Base-by-base conservation (phyloP, 352 stramenopile genomes). In the Globisporangium splendens region DNA sequence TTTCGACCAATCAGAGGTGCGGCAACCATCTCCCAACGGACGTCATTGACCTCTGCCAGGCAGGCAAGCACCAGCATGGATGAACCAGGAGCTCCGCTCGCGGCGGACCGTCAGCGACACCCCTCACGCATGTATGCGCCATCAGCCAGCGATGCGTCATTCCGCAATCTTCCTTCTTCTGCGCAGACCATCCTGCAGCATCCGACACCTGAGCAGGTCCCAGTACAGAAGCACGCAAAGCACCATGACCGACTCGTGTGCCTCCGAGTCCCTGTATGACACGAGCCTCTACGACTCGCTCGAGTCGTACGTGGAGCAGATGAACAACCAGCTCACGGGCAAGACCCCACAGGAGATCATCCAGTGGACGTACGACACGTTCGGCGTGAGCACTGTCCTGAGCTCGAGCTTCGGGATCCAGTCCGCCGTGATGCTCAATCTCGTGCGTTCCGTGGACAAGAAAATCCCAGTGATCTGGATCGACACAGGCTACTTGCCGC, bases 361-460 rank as follows among this genome's bases (percentile, higher is more conserved):
- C 50, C 53, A 77, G 46, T 96, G 85, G 83, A 66, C 85, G 12
- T 68, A 83, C 41, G 68, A 74, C 3, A 91, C 83, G 24, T 96
- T 92, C 51, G 86, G 86, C 43, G 39, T 59, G 20, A 69, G 75
- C 53, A 63, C 83, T 3, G 83, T 84, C 35, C 70, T 96, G 48
- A 92, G 77, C 75, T 92, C 86, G 48, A 93, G 80, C 68, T 96
- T 96, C 48, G 86, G 86, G 61, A 92, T 96, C 63, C 84, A 92
- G 50, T 91, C 83, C 41, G 82, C 83, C 22, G 73, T 96, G 31
- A 92, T 96, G 79, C 66, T 96, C 66, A 74, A 93, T 60, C 71
- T 96, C 24, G 72, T 73, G 35, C 86, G 75, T 48, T 54, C 56
- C 12, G 65, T 89, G 41, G 78, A 73, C 41, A 62, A 65, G 35